Base-by-base conservation (phyloP, 768 basidiomycete species). In the Tubosaeta sp. region DNA sequence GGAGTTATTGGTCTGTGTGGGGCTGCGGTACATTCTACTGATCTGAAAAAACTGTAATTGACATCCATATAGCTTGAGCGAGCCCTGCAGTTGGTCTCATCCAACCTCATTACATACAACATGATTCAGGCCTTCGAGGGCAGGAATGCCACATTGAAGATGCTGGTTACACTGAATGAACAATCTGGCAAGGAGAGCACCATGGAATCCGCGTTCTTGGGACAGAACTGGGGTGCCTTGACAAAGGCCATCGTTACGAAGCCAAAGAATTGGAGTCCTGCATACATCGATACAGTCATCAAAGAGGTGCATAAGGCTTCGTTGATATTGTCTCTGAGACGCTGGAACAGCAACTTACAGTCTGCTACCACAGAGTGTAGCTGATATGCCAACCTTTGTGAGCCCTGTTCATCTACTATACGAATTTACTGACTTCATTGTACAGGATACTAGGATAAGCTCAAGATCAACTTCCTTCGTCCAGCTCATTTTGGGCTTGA, bases 261-360 rank as follows among this genome's bases (percentile, higher is more conserved):
- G 39, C 17, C 22, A 19, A 41, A 41, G 17, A 41, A 41, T 6
- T 10, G 39, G 5, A 41, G 19, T 6, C 4, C 44, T 10, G 61
- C 80, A 34, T 34, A 34, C 10, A 34, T 34, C 33, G 33, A 34
- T 34, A 34, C 12, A 10, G 33, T 34, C 33, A 34, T 34, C 33
- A 34, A 34, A 34, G 33, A 34, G 33, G 33, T 10, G 12, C 6
- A 34, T 10, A 14, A 34, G 33, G 33, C 33, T 34, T 34, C 33
- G 10, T 34, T 34, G 12, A 6, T 10, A 11, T 34, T 34, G 12
- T 5, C 33, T 34, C 33, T 10, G 33, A 34, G 33, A 34, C 33
- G 33, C 12, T 5, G 12, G 33, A 34, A 5, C 33, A 34, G 33
- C 12, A 10, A 10, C 33, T 34, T 10, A 34, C 33, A 6, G 33